Conservation (phyloP, 768 basidiomycete genomes). For the Cyathus striatus region DNA sequence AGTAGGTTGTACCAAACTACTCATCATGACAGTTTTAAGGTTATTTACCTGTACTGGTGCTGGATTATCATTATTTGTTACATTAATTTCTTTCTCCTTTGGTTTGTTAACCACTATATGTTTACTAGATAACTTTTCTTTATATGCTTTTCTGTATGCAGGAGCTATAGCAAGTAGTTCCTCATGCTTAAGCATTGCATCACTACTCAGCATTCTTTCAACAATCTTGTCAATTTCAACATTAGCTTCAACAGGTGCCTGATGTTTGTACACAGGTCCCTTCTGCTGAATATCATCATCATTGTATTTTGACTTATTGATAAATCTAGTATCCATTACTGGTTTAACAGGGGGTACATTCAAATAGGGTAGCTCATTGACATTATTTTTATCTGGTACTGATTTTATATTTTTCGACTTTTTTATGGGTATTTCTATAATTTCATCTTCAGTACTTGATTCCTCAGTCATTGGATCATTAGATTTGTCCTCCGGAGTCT, state of each 20-base stretch:
- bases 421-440: background rate
- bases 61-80: too few relatives aligned
- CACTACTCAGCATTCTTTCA: background rate
- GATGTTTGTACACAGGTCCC: background rate
- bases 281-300: background rate
- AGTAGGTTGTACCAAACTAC: too few relatives aligned
- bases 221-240: background rate
- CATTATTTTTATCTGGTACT: background rate
- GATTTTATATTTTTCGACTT: too few relatives aligned
- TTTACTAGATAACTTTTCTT: background rate
- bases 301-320: background rate
- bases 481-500: background rate
- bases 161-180: background rate
- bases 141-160: background rate
- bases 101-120: background rate
- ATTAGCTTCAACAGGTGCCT: background rate
- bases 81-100: too few relatives aligned
- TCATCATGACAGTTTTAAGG: too few relatives aligned
- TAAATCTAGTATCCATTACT: background rate
- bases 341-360: background rate
- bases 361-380: background rate
- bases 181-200: background rate
- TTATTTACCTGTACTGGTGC: too few relatives aligned
- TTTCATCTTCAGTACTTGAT: background rate
- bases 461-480: background rate